phyloP scores from a whole-genome alignment of 2,329 filamentous ascomycete species.

The Nemania abortiva region DNA sequence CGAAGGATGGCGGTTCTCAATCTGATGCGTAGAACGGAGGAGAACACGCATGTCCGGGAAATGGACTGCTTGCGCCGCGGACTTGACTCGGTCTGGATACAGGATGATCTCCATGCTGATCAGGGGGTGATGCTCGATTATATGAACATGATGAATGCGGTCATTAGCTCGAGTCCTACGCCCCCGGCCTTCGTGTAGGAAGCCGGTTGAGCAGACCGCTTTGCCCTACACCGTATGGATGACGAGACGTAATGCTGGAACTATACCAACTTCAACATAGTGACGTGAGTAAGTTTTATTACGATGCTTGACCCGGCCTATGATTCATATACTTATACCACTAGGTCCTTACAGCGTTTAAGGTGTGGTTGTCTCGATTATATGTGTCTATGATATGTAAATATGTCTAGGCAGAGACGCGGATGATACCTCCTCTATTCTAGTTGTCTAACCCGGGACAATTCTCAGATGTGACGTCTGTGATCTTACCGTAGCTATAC shows the following conservation, averaged over 20 bases:
- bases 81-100: constrained; percentile 32
- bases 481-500: constrained; percentile 61
- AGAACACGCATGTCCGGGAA: constrained; percentile 8
- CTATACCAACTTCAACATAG: too few relatives aligned
- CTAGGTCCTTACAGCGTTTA: not conserved
- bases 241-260: not conserved
- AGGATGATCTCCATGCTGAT: constrained; percentile 39
- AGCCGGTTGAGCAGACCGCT: too few relatives aligned
- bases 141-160: constrained; percentile 31
- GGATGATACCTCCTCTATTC: not conserved
- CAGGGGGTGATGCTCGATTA: constrained; percentile 31
- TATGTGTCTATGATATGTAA: not conserved
- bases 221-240: too few relatives aligned
- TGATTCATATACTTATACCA: too few relatives aligned
- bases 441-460: constrained; percentile 65
- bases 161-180: constrained; percentile 31
- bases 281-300: too few relatives aligned
- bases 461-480: constrained; percentile 60
- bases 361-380: not conserved
- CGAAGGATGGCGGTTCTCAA: constrained; percentile 47
- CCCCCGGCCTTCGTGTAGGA: constrained; percentile 33
- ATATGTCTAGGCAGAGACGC: not conserved
- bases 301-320: too few relatives aligned
- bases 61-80: constrained; percentile 26
- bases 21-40: constrained; percentile 47